Evolutionary conservation across 1,284 basidiomycete species (phyloP), one percentile per base, ranked within the genome.

Genomic region (Ustilago trichophora): DNA sequence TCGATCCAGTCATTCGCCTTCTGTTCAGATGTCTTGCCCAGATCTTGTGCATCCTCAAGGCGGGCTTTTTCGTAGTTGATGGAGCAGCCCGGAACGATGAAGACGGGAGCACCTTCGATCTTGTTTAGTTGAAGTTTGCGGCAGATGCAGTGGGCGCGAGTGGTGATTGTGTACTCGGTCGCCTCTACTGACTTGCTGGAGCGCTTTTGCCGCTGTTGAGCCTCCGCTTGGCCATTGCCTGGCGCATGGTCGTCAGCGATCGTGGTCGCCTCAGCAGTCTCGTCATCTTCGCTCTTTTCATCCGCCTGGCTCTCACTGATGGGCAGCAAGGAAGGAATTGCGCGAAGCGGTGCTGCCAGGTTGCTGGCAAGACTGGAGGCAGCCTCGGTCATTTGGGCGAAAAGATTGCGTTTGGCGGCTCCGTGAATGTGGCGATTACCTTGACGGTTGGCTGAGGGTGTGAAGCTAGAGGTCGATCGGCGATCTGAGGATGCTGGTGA

Each of bases 21-120:
- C 22, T 50, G 40, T 15, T 62, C 53, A 11, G 52, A 36, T 3
- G 59, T 52, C 6, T 42, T 36, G 18, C 69, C 66, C 8, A 68
- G 19, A 24, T 68, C 69, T 3, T 22, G 36, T 3, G 69, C 69
- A 16, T 38, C 45, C 34, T 72, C 69, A 9, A 41, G 31, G 5
- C 25, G 31, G 3, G 58, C 53, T n/a, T 45, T 40, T n/a, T 59
- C 55, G 38, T 65, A 48, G 26, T 54, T 52, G 47, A 72, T 64
- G 6, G 69, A 68, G 53, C 69, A 72, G 24, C 62, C 56, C 2
- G 69, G 69, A 15, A 69, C 69, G 12, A 72, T 49, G 22, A 72
- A 72, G 19, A 56, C 57, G 3, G 69, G 69, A 5, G 26, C 32
- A 15, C 57, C 53, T 22, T 53, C 37, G 5, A 72, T 24, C 21